Percentiles rank a stretch among this genome's conserved stretches.
These are phyloP conservation scores for Phanerochaete carnosa DNA, from an alignment of 768 basidiomycete species.

Conservation along the genomic window DNA sequence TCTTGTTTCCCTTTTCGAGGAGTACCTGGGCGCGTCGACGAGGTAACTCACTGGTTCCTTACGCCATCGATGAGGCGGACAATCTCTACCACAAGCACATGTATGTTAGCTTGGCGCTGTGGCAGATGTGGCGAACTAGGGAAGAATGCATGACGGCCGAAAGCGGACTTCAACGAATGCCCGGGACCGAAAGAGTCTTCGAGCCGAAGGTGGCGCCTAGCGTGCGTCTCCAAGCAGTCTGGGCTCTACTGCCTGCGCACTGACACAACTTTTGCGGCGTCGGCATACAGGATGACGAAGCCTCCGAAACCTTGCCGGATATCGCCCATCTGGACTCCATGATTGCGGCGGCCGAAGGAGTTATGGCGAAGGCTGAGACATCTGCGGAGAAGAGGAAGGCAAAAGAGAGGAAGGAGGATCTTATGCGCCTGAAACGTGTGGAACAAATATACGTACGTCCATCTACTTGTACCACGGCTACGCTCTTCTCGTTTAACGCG, in stretches of 20 bases:
- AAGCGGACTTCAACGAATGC: slow-evolving; percentile 83
- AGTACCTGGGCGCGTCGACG: slow-evolving; percentile 41
- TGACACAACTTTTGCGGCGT: not conserved
- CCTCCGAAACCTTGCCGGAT: slow-evolving; percentile 69
- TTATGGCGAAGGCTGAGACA: slow-evolving; percentile 48
- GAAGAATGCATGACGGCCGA: slow-evolving; percentile 95
- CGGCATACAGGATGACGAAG: slow-evolving; percentile 44
- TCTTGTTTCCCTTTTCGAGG: slow-evolving; percentile 94
- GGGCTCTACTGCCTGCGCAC: not conserved
- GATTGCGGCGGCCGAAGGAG: slow-evolving; percentile 61
- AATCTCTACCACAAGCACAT: slow-evolving; percentile 85
- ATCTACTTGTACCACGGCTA: not conserved
- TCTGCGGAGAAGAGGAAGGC: slow-evolving; percentile 55
- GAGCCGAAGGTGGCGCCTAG: slow-evolving; percentile 36
- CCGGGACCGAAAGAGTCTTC: slow-evolving; percentile 58
- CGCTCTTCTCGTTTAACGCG: not conserved
- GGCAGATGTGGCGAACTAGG: slow-evolving; percentile 94
- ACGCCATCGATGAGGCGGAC: slow-evolving; percentile 95
- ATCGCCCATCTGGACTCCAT: slow-evolving; percentile 68
- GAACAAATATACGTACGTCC: slow-evolving; percentile 83
- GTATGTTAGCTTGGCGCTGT: slow-evolving; percentile 82
- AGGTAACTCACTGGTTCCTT: slow-evolving; percentile 77
- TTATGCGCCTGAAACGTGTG: slow-evolving; percentile 84
- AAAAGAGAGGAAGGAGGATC: slow-evolving; percentile 69
- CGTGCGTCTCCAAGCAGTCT: slow-evolving; percentile 35